phyloP scores from a whole-genome alignment of 2,329 filamentous ascomycete genomes.

The Colletotrichum caudatum region DNA sequence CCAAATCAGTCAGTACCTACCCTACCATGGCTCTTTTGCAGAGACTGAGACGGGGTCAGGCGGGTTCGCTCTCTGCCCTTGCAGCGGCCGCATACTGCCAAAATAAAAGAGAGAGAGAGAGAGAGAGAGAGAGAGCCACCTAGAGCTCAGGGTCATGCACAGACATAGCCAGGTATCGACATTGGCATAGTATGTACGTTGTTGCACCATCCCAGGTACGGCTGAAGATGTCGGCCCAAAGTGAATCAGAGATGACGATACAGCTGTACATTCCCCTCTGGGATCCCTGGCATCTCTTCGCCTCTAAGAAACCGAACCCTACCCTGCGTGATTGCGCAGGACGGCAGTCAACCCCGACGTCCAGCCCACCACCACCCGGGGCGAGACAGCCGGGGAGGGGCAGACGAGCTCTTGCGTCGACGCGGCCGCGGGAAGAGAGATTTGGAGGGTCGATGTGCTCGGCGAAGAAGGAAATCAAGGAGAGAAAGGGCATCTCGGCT shows the following conservation, averaged over 20 bases:
- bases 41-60: conserved; percentile 34
- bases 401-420: conserved; percentile 18
- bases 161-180: neutral
- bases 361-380: neutral
- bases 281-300: neutral
- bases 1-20: conserved; percentile 30
- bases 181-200: neutral
- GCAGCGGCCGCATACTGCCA: conserved; percentile 22
- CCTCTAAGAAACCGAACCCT: neutral
- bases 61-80: conserved; percentile 28
- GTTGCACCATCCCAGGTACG: neutral
- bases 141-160: conserved; percentile 1
- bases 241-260: conserved; percentile 4
- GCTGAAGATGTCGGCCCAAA: conserved; percentile 14
- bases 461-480: conserved; percentile 50
- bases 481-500: conserved; percentile 53
- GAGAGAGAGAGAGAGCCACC: neutral
- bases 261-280: conserved; percentile 22
- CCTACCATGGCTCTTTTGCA: conserved; percentile 28
- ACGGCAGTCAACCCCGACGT: neutral
- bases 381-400: conserved; percentile 9
- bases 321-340: conserved; percentile 1
- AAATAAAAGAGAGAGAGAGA: neutral
- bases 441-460: neutral
- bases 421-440: conserved; percentile 14